Percentiles rank a stretch among this genome's conserved stretches.
These are phyloP conservation scores for Diaporthe nobilis DNA, from an alignment of 2,329 filamentous ascomycete species.

Conservation along the genomic window DNA sequence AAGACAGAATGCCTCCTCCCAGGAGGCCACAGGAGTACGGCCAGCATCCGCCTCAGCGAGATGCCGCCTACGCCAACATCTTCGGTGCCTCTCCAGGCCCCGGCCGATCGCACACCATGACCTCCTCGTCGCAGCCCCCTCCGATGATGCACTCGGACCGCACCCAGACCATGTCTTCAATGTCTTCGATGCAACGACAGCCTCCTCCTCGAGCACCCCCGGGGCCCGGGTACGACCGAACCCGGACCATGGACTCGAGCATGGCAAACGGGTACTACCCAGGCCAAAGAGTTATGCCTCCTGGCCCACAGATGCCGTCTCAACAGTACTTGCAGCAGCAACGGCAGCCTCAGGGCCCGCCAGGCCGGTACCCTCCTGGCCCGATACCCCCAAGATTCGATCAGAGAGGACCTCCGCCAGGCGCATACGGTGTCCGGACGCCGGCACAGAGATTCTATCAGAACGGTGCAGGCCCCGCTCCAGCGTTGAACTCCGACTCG, in stretches of 20 bases:
- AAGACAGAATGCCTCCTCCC: constrained; percentile 61
- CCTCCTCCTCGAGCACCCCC: constrained; percentile 71
- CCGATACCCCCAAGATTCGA: constrained; percentile 71
- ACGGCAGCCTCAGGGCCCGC: constrained; percentile 57
- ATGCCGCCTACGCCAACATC: constrained; percentile 96
- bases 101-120: constrained; percentile 96
- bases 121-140: constrained; percentile 74
- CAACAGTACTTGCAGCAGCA: constrained; percentile 64
- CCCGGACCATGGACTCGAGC: constrained; percentile 60
- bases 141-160: constrained; percentile 72
- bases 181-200: constrained; percentile 70
- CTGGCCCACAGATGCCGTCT: constrained; percentile 61
- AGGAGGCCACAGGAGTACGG: constrained; percentile 51
- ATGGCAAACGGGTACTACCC: constrained; percentile 68
- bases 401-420: constrained; percentile 66
- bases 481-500: constrained; percentile 85
- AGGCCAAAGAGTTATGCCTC: constrained; percentile 65
- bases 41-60: constrained; percentile 64
- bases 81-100: constrained; percentile 90
- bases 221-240: constrained; percentile 54
- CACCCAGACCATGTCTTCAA: constrained; percentile 83
- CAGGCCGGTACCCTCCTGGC: constrained; percentile 65
- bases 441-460: constrained; percentile 73
- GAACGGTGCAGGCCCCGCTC: constrained; percentile 68
- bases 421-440: constrained; percentile 58